phyloP scores from a whole-genome alignment of 2,329 filamentous ascomycete genomes.

The Pestalotiopsis sp. region DNA sequence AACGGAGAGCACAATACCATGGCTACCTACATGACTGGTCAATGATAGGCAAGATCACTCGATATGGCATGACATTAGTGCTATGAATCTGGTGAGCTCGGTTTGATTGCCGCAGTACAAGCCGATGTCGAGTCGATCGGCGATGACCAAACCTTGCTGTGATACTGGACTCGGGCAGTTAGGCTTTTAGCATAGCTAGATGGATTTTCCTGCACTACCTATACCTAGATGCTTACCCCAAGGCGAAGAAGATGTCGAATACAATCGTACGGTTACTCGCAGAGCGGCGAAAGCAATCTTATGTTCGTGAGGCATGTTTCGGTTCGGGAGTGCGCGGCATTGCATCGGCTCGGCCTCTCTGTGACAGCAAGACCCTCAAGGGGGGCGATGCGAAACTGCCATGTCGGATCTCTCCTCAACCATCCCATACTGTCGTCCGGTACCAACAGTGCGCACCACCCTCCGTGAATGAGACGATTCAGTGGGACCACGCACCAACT shows the following conservation, averaged over 20 bases:
- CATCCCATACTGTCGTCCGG: background rate
- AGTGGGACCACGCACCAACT: background rate
- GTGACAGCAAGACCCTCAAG: background rate
- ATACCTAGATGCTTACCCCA: too few relatives aligned
- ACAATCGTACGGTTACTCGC: background rate
- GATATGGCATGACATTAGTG: background rate
- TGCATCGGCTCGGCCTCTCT: background rate
- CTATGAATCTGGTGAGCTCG: background rate
- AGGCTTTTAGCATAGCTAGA: background rate
- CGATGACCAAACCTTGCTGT: background rate
- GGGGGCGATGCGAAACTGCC: conserved; percentile 9
- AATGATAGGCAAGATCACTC: background rate
- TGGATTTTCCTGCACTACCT: background rate
- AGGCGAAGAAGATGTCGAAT: background rate
- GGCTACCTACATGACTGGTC: background rate
- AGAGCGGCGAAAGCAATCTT: background rate
- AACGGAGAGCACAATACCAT: background rate
- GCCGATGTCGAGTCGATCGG: background rate
- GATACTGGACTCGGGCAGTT: background rate
- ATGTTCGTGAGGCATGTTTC: background rate
- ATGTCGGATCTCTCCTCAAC: background rate
- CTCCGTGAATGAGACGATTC: background rate
- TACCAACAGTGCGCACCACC: background rate
- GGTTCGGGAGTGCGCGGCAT: conserved; percentile 4
- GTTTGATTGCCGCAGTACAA: background rate